phyloP scores from a whole-genome alignment of 805 yeast species.

The Jamesozyma gamospora region DNA sequence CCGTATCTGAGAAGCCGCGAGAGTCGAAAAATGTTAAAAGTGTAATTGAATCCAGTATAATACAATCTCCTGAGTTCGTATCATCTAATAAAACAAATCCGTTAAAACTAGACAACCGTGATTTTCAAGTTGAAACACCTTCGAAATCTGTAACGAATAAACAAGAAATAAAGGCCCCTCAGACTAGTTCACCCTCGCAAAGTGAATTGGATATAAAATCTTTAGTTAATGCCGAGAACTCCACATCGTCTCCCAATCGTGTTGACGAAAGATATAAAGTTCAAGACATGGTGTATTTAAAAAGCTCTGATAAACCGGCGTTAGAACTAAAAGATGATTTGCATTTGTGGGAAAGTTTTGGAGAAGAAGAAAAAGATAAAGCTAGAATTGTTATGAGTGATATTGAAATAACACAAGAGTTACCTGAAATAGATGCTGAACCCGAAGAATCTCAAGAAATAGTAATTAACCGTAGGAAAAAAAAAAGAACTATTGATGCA shows the following conservation, averaged over 20 bases:
- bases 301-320: constrained; percentile 12
- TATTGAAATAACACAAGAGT: constrained; percentile 22
- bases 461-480: constrained; percentile 7
- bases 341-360: too few species aligned
- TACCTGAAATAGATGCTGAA: constrained; percentile 23
- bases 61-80: constrained; percentile 8
- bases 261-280: constrained; percentile 2
- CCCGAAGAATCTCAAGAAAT: constrained; percentile 13
- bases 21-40: not conserved
- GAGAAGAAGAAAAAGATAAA: not conserved
- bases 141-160: not conserved
- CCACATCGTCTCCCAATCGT: constrained; percentile 1
- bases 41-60: constrained; percentile 4
- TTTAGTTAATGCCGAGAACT: constrained; percentile 1
- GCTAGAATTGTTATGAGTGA: constrained; percentile 14
- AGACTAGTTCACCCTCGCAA: constrained; percentile 17
- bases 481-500: constrained; percentile 4
- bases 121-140: constrained; percentile 5
- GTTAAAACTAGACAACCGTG: constrained; percentile 2
- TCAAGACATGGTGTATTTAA: constrained; percentile 8
- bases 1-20: not conserved
- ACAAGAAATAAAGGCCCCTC: constrained; percentile 13
- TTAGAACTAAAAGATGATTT: not conserved
- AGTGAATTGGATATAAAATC: not conserved
- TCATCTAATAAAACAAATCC: not conserved